Evolutionary conservation across 2,329 filamentous ascomycete genomes (phyloP), one percentile per base, ranked within the genome.

Genomic region (Venturia aucupariae): DNA sequence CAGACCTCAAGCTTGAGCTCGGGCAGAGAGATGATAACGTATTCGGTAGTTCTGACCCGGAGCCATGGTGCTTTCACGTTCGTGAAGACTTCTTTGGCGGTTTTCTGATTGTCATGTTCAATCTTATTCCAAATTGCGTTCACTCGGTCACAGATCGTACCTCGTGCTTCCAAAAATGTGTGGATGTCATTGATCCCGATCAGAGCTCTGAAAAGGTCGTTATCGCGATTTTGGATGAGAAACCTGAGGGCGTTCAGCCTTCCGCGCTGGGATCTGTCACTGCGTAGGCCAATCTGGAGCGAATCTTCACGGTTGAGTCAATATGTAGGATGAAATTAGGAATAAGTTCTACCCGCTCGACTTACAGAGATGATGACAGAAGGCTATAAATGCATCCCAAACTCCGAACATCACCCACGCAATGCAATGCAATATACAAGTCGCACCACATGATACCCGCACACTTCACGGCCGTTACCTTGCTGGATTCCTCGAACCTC

Each of bases 121-220:
- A 51, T 32, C 10, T 46, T 42, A 24, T 48, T 32, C 61, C 61
- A 62, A 19, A 42, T 17, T 19, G 61, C 61, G 44, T 61, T 61
- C 15, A 27, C 27, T 24, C 61, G 61, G 15, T 27, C 27, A 30
- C 39, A 46, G 42, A 62, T 22, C 13, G 54, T 19, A n/a, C 35
- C 54, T 38, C 35, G 27, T 38, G 27, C 35, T 15, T 59, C n/a
- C n/a, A n/a, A n/a, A n/a, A n/a, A n/a, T n/a, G n/a, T n/a, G n/a
- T n/a, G n/a, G n/a, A n/a, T 38, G 35, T 38, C 10, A 10, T 38
- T 10, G 35, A 38, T 38, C 35, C 35, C 35, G 10, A 38, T 38
- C 35, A 38, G 35, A 38, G 10, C 35, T 38, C 35, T 4, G 35
- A 38, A 10, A 38, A 38, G 4, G 35, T 5, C 35, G 10, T 38